Percentiles rank a stretch among this genome's conserved stretches.
phyloP scores from a whole-genome alignment of 1,284 basidiomycete species.

The Boletus subluridellus region DNA sequence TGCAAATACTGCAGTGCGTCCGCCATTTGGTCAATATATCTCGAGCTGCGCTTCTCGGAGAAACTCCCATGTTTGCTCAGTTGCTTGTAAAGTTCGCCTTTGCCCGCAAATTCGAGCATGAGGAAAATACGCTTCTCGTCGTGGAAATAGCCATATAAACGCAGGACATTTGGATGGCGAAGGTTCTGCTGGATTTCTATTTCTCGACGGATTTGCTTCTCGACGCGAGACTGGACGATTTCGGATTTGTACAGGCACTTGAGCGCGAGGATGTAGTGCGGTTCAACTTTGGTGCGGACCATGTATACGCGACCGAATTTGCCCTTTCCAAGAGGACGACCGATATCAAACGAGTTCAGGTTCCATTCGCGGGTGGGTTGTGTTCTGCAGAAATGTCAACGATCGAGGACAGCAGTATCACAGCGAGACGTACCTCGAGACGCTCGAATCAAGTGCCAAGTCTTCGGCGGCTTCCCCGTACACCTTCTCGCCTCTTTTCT shows the following conservation, averaged over 20 bases:
- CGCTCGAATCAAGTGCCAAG: constrained; percentile 75
- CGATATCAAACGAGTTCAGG: constrained; percentile 88
- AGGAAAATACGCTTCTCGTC: constrained; percentile 98
- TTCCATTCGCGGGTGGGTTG: constrained; percentile 80
- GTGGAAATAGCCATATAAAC: constrained; percentile 96
- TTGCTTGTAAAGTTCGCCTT: constrained; percentile 96
- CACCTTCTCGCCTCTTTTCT: constrained; percentile 59
- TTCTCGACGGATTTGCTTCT: constrained; percentile 93
- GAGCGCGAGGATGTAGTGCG: constrained; percentile 92
- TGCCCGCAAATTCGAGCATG: constrained; percentile 94
- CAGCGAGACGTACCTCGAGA: constrained; percentile 49
- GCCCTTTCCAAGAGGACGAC: constrained; percentile 93
- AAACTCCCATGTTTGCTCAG: constrained; percentile 83
- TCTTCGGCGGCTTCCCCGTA: constrained; percentile 71
- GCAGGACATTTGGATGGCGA: constrained; percentile 91
- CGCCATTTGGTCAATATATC: constrained; percentile 98
- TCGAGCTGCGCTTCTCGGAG: constrained; percentile 79
- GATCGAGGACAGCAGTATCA: background rate
- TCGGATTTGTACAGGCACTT: constrained; percentile 98
- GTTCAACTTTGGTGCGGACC: constrained; percentile 86
- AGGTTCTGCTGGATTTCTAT: constrained; percentile 99
- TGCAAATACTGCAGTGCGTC: constrained; percentile 94
- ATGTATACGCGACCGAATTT: constrained; percentile 99
- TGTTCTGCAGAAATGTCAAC: constrained; percentile 40
- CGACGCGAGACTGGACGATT: constrained; percentile 81